Conservation (phyloP, 768 basidiomycete species). For the Cystofilobasidium macerans region DNA sequence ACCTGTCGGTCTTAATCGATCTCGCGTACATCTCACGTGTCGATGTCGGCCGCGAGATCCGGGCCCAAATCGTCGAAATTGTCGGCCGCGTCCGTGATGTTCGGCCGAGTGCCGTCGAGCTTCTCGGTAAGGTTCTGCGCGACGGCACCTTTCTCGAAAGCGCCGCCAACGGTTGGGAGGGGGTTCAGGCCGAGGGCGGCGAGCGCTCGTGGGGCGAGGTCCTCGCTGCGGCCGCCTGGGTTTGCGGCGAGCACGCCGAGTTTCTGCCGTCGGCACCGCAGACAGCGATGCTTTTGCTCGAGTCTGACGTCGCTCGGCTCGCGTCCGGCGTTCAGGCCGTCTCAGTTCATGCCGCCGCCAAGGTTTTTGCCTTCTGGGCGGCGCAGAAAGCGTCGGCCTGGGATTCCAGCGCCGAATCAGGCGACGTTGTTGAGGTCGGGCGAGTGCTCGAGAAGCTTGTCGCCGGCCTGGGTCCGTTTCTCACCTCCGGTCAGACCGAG, state of each 20-base stretch:
- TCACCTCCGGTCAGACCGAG: constrained; percentile 60
- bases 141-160: constrained; percentile 65
- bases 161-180: constrained; percentile 35
- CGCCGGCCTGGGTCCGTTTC: constrained; percentile 50
- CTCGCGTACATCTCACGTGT: constrained; percentile 76
- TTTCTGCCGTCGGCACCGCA: constrained; percentile 66
- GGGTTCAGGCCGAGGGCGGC: constrained; percentile 46
- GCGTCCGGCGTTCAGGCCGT: constrained; percentile 58
- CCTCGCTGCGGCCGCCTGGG: constrained; percentile 90
- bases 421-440: constrained; percentile 52
- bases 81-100: constrained; percentile 54
- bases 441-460: constrained; percentile 54
- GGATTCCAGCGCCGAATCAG: constrained; percentile 47
- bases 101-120: constrained; percentile 65
- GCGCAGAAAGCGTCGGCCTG: constrained; percentile 64
- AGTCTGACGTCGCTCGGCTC: constrained; percentile 48
- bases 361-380: constrained; percentile 78
- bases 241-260: constrained; percentile 90
- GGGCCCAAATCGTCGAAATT: constrained; percentile 76
- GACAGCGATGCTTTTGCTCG: constrained; percentile 57
- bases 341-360: constrained; percentile 70
- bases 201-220: constrained; percentile 60
- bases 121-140: constrained; percentile 68
- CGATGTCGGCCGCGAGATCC: constrained; percentile 62
- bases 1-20: constrained; percentile 85